Evolutionary conservation across 2,329 filamentous ascomycete genomes (phyloP).

Genomic region (Exophiala aquamarina): DNA sequence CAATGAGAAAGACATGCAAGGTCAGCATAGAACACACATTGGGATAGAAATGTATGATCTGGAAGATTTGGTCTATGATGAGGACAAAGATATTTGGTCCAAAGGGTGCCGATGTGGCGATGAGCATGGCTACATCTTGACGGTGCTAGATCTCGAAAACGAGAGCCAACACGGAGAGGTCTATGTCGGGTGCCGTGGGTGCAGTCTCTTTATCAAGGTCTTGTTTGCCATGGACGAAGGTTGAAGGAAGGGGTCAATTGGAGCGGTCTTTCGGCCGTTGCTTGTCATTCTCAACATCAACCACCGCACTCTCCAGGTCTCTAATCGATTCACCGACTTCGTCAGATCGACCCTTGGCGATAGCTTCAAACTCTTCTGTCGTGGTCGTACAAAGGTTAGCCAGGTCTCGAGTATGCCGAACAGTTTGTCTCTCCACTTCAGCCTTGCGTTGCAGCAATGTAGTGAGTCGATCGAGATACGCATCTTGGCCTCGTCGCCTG

Average conservation of each 20-base stretch:
- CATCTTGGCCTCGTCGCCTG: conserved; percentile 11
- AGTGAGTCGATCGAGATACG: conserved; percentile 10
- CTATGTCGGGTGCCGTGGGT: conserved; percentile 60
- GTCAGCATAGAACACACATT: conserved; percentile 40
- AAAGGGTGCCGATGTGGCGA: conserved; percentile 60
- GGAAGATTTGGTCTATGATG: conserved; percentile 51
- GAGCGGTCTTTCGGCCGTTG: neutral
- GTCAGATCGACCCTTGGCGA: conserved; percentile 15
- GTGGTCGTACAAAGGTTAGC: conserved; percentile 12
- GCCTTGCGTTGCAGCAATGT: conserved; percentile 14
- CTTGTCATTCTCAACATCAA: neutral
- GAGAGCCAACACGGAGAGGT: conserved; percentile 55
- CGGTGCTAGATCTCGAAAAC: conserved; percentile 53
- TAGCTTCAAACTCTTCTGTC: conserved; percentile 18
- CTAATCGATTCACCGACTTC: conserved; percentile 18
- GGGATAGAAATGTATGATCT: conserved; percentile 60
- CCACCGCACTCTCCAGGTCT: neutral
- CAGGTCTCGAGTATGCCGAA: conserved; percentile 15
- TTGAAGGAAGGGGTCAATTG: conserved; percentile 14
- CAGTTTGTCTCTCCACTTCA: conserved; percentile 16
- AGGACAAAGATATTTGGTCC: conserved; percentile 47
- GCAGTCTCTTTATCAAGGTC: conserved; percentile 64
- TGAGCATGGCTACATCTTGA: conserved; percentile 54
- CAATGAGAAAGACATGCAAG: conserved; percentile 12
- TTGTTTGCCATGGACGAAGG: conserved; percentile 55